A percentile compares a stretch with the other conserved stretches of the same genome.
These are phyloP conservation scores for Fibroporia radiculosa DNA, from an alignment of 768 basidiomycete genomes.

Conservation along the genomic window DNA sequence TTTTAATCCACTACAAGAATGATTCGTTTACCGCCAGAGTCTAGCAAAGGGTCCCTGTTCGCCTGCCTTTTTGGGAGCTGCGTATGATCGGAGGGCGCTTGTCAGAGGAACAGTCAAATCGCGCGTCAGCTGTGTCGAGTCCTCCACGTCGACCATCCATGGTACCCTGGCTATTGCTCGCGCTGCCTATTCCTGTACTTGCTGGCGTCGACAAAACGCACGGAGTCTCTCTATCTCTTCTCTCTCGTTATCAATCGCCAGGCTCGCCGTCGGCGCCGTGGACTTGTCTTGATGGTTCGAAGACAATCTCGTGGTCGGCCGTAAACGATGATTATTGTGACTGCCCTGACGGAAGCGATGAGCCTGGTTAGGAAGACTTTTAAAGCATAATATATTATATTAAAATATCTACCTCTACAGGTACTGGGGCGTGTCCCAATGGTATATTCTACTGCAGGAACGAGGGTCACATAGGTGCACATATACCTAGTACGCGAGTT, in stretches of 20 bases:
- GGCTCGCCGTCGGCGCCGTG: constrained; percentile 39
- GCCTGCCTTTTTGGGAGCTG: too few species aligned
- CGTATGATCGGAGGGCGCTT: too few species aligned
- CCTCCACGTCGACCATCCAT: constrained; percentile 13
- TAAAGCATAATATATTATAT: background rate
- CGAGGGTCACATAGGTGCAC: constrained; percentile 77
- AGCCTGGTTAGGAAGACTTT: constrained; percentile 65
- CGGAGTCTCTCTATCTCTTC: constrained; percentile 50
- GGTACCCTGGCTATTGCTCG: constrained; percentile 19
- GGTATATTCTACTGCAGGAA: constrained; percentile 80
- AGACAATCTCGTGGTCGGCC: constrained; percentile 68
- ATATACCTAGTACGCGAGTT: constrained; percentile 74
- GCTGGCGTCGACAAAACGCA: constrained; percentile 37
- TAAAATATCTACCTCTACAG: constrained; percentile 28
- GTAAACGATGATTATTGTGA: constrained; percentile 96
- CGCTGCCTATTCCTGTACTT: constrained; percentile 16
- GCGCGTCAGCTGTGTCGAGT: constrained; percentile 1
- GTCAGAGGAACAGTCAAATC: too few species aligned
- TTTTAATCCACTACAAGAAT: too few species aligned
- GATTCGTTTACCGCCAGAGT: too few species aligned
- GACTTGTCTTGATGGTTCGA: constrained; percentile 77
- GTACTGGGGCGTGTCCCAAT: constrained; percentile 79
- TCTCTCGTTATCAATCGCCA: constrained; percentile 48
- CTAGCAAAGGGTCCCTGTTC: too few species aligned
- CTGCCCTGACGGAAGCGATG: constrained; percentile 91